Evolutionary conservation across 768 basidiomycete genomes (phyloP), one percentile per base, ranked within the genome.

Genomic region (Phaeotremella skinneri): DNA sequence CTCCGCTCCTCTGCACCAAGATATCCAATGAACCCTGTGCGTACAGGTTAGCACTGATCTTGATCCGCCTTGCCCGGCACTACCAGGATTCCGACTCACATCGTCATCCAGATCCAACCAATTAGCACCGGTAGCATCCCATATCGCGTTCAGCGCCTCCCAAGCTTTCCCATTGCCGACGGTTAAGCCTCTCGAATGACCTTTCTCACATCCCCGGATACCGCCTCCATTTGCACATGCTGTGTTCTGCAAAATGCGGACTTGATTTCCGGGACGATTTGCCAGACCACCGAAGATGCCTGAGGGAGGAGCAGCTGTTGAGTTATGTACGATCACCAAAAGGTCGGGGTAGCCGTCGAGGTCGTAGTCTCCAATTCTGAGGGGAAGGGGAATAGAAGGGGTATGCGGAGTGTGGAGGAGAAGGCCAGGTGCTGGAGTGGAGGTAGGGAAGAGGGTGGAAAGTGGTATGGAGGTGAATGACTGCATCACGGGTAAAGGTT

Each of bases 91-190:
- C 14, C 2, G 13, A 82, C 90, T 66, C 70, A 92, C 92, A 76
- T 99, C 93, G 76, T 97, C 96, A 67, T 97, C 94, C 74, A 97
- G 81, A 76, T 99, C 96, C 58, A 98, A 68, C 76, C 93, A 92
- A 2, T 87, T 81, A 3, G 85, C 85, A 11, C 85, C 82, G 41
- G 86, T 80, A 0, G 89, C 94, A 75, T 98, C 96, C 63, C 82
- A 85, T 17, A 97, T 80, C 6, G 76, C 76, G 21, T 83, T 80
- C 53, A 98, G 75, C 4, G 81, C 78, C 29, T 86, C 84, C 14
- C 83, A 83, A 3, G 87, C 79, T 32, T 81, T 83, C 17, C 68
- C 69, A 52, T 67, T 70, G 13, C 84, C 79, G n/a, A 80, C 75
- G 52, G 67, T 73, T 80, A 88, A 93, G 4, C 88, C 86, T 59